Evolutionary conservation across 306 rosid species (phyloP).

Genomic region (Dalbergia cochinchinensis): DNA sequence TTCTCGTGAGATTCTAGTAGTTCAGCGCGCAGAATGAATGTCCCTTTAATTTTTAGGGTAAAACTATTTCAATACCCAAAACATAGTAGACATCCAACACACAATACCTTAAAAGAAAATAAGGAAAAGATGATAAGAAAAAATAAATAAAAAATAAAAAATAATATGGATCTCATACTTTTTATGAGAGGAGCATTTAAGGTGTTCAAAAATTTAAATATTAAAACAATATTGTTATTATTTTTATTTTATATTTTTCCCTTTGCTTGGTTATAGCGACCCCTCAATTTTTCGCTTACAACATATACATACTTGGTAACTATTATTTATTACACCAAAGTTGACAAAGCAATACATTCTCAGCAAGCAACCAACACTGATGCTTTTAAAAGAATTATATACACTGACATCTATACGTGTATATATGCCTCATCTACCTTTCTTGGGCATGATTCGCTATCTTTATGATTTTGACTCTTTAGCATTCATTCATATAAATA

Average conservation of each 20-base stretch:
- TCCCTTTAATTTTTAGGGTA: neutral
- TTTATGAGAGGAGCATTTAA: too few relatives aligned
- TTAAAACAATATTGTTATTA: too few relatives aligned
- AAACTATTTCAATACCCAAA: too few relatives aligned
- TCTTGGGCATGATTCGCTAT: constrained; percentile 46
- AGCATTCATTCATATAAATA: constrained; percentile 29
- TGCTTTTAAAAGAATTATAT: constrained; percentile 23
- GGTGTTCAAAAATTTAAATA: too few relatives aligned
- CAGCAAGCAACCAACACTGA: constrained; percentile 45
- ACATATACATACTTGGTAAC: constrained; percentile 11
- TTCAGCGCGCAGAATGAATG: constrained; percentile 31
- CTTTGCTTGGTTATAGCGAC: constrained; percentile 2
- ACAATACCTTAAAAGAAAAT: too few relatives aligned
- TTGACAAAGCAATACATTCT: constrained; percentile 48
- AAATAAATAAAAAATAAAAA: too few relatives aligned
- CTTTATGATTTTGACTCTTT: constrained; percentile 50
- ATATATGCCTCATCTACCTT: constrained; percentile 35
- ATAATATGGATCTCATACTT: too few relatives aligned
- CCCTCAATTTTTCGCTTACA: constrained; percentile 34
- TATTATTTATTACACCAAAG: constrained; percentile 45
- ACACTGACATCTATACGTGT: constrained; percentile 28
- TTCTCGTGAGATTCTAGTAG: constrained; percentile 19
- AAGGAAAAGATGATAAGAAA: too few relatives aligned
- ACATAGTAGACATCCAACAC: too few relatives aligned
- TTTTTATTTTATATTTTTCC: constrained; percentile 1